Evolutionary conservation across 345 rosid genomes (phyloP).

Genomic region (Raphanus raphanistrum): DNA sequence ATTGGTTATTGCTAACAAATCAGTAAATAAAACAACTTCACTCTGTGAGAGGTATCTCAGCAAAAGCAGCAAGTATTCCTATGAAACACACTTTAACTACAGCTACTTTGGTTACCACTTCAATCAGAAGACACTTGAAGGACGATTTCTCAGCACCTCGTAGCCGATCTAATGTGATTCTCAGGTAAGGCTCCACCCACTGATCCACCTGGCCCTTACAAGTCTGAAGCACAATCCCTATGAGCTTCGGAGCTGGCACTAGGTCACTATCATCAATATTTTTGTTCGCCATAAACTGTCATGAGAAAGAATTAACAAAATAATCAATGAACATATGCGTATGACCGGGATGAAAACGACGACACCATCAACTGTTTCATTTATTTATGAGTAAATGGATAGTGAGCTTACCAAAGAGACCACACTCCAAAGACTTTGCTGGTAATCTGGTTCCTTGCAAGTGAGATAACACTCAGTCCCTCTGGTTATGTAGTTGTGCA

Average conservation of each 20-base stretch:
- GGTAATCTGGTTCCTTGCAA: constrained; percentile 95
- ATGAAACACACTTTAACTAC: constrained; percentile 3
- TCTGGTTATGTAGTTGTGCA: constrained; percentile 91
- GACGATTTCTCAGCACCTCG: constrained; percentile 71
- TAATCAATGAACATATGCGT: not conserved
- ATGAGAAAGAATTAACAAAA: constrained; percentile 18
- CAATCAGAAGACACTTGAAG: constrained; percentile 89
- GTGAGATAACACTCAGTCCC: constrained; percentile 80
- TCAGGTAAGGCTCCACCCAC: constrained; percentile 91
- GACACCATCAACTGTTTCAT: not conserved
- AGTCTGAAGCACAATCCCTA: constrained; percentile 92
- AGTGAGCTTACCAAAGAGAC: constrained; percentile 70
- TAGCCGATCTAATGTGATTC: constrained; percentile 77
- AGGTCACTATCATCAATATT: constrained; percentile 87
- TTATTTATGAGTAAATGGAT: not conserved
- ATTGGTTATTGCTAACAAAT: constrained; percentile 9
- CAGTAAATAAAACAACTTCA: constrained; percentile 7
- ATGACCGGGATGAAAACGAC: not conserved
- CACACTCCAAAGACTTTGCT: constrained; percentile 93
- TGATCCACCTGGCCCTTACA: constrained; percentile 98
- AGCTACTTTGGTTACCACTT: constrained; percentile 68
- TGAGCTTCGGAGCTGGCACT: constrained; percentile 95
- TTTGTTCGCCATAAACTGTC: constrained; percentile 76
- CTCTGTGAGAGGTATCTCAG: not conserved
- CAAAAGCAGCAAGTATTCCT: not conserved